Conservation (phyloP, 495 filamentous ascomycete species). For the Xylaria bambusicola region DNA sequence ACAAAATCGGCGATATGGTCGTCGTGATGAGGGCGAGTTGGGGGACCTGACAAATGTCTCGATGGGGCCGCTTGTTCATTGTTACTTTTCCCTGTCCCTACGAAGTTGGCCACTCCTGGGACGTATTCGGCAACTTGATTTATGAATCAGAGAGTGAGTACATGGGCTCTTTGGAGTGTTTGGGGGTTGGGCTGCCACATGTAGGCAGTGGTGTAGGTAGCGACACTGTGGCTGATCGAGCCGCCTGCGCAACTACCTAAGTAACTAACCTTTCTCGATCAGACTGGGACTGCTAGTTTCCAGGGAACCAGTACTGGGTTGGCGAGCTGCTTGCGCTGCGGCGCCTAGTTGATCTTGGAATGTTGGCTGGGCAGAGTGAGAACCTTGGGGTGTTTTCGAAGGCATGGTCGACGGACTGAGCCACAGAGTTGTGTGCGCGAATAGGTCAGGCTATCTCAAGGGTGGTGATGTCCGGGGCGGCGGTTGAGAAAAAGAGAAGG, state of each 20-base stretch:
- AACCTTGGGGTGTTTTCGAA: neutral
- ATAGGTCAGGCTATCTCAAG: too few relatives aligned
- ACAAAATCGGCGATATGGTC: constrained; percentile 18
- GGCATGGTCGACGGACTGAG: too few relatives aligned
- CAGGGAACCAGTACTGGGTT: neutral
- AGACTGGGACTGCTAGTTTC: constrained; percentile 2
- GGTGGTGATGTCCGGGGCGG: too few relatives aligned
- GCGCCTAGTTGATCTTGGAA: constrained; percentile 7
- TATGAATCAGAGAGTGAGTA: neutral
- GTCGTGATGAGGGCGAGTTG: constrained; percentile 10
- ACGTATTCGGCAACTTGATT: constrained; percentile 12
- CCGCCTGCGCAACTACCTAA: too few relatives aligned
- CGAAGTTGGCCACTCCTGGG: constrained; percentile 4
- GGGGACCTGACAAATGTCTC: neutral
- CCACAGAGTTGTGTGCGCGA: too few relatives aligned
- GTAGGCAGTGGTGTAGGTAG: too few relatives aligned
- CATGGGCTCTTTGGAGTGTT: neutral
- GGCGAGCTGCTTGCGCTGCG: constrained; percentile 4
- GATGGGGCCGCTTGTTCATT: neutral
- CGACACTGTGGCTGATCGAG: too few relatives aligned
- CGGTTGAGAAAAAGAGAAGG: too few relatives aligned
- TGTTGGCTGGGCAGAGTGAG: neutral
- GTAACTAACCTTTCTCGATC: constrained; percentile 10
- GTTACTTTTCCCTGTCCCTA: constrained; percentile 2
- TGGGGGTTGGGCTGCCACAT: too few relatives aligned